Conservation (phyloP, 352 stramenopile genomes). For the Salisapilia sapeloensis region DNA sequence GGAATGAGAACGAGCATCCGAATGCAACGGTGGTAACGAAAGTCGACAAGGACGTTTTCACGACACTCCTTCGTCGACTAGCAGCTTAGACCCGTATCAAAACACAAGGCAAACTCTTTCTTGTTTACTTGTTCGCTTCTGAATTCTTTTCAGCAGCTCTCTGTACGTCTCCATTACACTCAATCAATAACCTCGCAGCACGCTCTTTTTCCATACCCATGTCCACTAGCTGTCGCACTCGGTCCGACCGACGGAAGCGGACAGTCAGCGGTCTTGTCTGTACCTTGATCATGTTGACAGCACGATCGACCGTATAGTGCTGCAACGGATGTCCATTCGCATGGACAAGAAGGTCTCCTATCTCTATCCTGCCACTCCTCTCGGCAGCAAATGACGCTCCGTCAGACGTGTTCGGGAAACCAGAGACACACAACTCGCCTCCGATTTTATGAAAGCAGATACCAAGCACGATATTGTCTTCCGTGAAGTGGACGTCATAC, state of each 20-base stretch:
- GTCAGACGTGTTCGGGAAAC: conserved; percentile 43
- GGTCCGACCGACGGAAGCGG: conserved; percentile 48
- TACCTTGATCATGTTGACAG: conserved; percentile 74
- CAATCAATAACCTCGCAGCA: conserved; percentile 24
- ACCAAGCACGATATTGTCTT: conserved; percentile 47
- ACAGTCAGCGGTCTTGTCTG: conserved; percentile 61
- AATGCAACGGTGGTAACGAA: conserved; percentile 43
- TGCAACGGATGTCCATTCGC: conserved; percentile 68
- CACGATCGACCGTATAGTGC: conserved; percentile 67
- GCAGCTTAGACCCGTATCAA: no score
- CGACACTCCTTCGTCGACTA: conserved; percentile 32
- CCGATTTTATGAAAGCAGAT: conserved; percentile 72
- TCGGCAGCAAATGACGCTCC: conserved; percentile 62
- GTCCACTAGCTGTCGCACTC: conserved; percentile 44
- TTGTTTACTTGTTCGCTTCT: background rate
- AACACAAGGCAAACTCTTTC: no score
- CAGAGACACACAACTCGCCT: conserved; percentile 55
- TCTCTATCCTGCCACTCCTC: conserved; percentile 45
- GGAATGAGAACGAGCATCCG: conserved; percentile 11
- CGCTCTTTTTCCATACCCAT: conserved; percentile 52
- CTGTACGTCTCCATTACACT: conserved; percentile 37
- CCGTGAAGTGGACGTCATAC: conserved; percentile 64
- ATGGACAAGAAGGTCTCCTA: conserved; percentile 58
- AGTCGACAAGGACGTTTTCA: conserved; percentile 40
- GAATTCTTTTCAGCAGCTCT: conserved; percentile 11